A percentile compares a stretch with the other conserved stretches of the same genome.
Evolutionary conservation across 805 yeast genomes (phyloP).

Genomic region (Metschnikowia orientalis): DNA sequence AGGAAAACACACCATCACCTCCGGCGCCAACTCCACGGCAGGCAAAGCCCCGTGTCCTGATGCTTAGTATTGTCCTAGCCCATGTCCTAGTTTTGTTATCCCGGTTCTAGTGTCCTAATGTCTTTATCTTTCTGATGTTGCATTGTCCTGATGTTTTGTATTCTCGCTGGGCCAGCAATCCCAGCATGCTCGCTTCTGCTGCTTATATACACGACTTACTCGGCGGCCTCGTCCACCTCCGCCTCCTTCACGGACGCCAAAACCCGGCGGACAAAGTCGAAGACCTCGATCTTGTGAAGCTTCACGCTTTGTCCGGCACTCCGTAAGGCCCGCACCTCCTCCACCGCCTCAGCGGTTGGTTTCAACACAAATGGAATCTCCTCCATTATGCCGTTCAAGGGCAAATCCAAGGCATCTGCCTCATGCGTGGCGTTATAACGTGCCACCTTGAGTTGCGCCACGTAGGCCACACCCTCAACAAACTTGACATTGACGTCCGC

Average conservation of each 20-base stretch:
- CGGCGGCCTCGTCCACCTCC: conserved; percentile 9
- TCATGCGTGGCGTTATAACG: conserved; percentile 24
- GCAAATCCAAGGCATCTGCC: conserved; percentile 25
- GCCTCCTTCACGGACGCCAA: conserved; percentile 17
- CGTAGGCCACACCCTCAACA: conserved; percentile 63
- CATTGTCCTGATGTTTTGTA: no score
- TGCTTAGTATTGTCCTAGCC: no score
- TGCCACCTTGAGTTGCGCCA: conserved; percentile 64
- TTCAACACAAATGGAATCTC: conserved; percentile 39
- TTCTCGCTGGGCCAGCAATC: no score
- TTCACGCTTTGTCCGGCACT: conserved; percentile 26
- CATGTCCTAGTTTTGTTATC: no score
- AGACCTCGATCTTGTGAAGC: conserved; percentile 38
- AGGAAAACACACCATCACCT: no score
- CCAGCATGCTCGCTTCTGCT: no score
- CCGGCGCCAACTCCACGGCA: no score
- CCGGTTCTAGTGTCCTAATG: no score
- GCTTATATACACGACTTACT: conserved; percentile 3
- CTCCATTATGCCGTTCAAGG: conserved; percentile 39
- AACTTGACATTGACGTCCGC: conserved; percentile 47
- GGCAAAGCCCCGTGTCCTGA: no score
- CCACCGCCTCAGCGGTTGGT: conserved; percentile 37
- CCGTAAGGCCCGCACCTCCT: conserved; percentile 47
- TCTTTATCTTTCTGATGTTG: no score
- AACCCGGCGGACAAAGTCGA: conserved; percentile 36